A percentile compares a stretch with the other conserved stretches of the same genome.
Evolutionary conservation across 345 rosid genomes (phyloP).

Genomic region (Euphorbia tirucalli): DNA sequence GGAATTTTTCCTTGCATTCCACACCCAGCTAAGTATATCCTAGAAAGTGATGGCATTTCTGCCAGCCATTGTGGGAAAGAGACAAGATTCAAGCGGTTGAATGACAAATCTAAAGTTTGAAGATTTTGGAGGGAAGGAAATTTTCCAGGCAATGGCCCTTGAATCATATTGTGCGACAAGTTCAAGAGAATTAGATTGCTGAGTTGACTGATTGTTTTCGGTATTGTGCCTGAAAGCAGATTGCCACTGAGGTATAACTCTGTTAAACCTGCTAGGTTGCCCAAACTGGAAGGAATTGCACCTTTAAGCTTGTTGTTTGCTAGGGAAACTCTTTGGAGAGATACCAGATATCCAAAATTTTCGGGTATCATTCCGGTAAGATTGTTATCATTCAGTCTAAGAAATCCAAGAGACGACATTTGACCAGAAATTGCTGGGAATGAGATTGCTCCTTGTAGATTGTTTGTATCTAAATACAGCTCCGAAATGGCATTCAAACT

Average conservation of each 20-base stretch:
- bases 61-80: slow-evolving; percentile 44
- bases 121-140: slow-evolving; percentile 45
- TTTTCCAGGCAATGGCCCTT: slow-evolving; percentile 42
- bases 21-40: slow-evolving; percentile 41
- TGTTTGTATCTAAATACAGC: slow-evolving; percentile 42
- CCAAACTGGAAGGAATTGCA: slow-evolving; percentile 43
- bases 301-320: slow-evolving; percentile 50
- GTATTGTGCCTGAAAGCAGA: slow-evolving; percentile 35
- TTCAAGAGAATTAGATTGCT: slow-evolving; percentile 35
- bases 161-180: slow-evolving; percentile 40
- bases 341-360: slow-evolving; percentile 31
- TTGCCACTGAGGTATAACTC: slow-evolving; percentile 50
- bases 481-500: slow-evolving; percentile 36
- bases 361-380: slow-evolving; percentile 39
- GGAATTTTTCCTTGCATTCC: slow-evolving; percentile 49
- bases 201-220: slow-evolving; percentile 40
- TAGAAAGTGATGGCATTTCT: slow-evolving; percentile 45
- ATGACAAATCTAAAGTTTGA: slow-evolving; percentile 49
- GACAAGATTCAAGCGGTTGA: slow-evolving; percentile 40
- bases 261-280: slow-evolving; percentile 39
- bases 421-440: slow-evolving; percentile 37
- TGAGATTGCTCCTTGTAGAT: slow-evolving; percentile 41
- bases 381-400: slow-evolving; percentile 45
- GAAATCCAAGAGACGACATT: slow-evolving; percentile 41
- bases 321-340: slow-evolving; percentile 48